A percentile compares a stretch with the other conserved stretches of the same genome.
These are phyloP conservation scores for Eutypa lata DNA, from an alignment of 2,329 filamentous ascomycete species.

Conservation along the genomic window DNA sequence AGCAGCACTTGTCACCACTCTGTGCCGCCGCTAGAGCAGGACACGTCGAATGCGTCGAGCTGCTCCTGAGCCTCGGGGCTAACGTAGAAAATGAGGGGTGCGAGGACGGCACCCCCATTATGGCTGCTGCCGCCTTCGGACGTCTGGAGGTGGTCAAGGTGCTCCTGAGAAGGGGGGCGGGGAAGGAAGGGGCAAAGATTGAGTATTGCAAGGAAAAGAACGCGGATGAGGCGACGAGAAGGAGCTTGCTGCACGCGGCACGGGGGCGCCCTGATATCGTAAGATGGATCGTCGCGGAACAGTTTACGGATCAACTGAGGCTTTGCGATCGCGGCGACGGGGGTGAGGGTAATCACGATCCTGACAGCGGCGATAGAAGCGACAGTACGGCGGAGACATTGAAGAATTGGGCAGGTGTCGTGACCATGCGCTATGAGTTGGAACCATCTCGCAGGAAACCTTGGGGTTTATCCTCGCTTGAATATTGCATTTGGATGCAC, in stretches of 20 bases:
- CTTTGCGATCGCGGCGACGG: too few relatives aligned
- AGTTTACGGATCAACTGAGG: neutral
- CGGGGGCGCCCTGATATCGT: neutral
- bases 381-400: neutral
- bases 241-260: neutral
- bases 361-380: neutral
- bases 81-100: neutral
- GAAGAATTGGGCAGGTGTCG: neutral
- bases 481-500: neutral
- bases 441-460: neutral
- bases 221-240: neutral
- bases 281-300: neutral
- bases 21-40: neutral
- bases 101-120: neutral
- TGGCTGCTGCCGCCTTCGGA: neutral
- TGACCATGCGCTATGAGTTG: neutral
- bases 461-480: neutral
- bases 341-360: too few relatives aligned
- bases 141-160: neutral
- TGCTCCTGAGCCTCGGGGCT: neutral
- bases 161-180: neutral
- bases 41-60: neutral
- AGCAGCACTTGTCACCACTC: neutral
- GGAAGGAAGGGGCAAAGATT: too few relatives aligned
- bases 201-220: too few relatives aligned